Base-by-base conservation (phyloP, 2,329 filamentous ascomycete species). In the Parascedosporium putredinis region DNA sequence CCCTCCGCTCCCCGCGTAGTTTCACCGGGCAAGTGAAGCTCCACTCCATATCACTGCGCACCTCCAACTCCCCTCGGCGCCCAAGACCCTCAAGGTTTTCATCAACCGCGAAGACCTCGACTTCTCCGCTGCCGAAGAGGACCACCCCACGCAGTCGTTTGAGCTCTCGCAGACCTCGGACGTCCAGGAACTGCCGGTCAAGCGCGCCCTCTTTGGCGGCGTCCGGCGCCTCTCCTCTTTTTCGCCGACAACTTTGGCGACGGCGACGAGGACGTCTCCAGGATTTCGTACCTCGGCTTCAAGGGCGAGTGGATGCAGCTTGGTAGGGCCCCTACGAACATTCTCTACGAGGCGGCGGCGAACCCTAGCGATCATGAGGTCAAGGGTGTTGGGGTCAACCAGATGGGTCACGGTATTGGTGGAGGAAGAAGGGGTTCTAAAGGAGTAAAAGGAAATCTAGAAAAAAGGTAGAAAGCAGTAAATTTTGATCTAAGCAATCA, bases 21-120 rank as follows among this genome's bases (percentile, higher is more conserved):
- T 98, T 98, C 70, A 90, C 89, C 1, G 90, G 87, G 45, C 90
- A 96, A 67, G 81, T 96, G 53, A 95, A 94, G 61, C 81, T 98
- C 1, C 90, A 97, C 69, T 83, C 86, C 23, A 82, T 98, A 61
- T 76, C 96, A 22, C 69, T 98, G 52, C 88, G 91, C 62, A 87
- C 88, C 2, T 88, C 86, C 1, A 73, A 79, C 38, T 79, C 82
- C 6, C 63, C 72, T 79, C 76, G 22, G 88, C 89, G 3, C 93
- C 93, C 2, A 79, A 78, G 54, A 96, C 88, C 2, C 73, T 97
- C 44, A 89, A 90, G 62, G 72, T 98, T 44, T 94, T 88, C 71
- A 75, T 86, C 69, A 98, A 98, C 74, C 80, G 83, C 52, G 81
- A 88, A 54, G 83, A 90, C 66, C 71, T 98, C 52, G 93, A 97